phyloP scores from a whole-genome alignment of 2,329 filamentous ascomycete species.

The Apiospora saccharicola region DNA sequence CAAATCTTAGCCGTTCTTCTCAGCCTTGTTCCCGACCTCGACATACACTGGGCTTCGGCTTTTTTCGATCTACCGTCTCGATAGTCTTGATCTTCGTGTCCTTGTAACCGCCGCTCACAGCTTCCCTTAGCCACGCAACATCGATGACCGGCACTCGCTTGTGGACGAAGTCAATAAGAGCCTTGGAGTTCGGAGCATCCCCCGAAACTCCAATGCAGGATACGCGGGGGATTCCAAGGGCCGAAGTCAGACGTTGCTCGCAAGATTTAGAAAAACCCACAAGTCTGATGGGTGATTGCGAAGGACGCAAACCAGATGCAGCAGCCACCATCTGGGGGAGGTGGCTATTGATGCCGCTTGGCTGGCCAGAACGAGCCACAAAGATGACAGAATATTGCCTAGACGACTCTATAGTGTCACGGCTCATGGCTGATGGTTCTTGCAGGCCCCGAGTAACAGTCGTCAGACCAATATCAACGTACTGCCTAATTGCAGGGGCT shows the following conservation, averaged over 20 bases:
- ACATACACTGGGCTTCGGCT: neutral
- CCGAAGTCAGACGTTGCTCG: conserved; percentile 63
- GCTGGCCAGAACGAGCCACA: conserved; percentile 63
- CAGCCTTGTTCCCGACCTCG: neutral
- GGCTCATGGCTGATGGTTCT: conserved; percentile 40
- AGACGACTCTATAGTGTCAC: neutral
- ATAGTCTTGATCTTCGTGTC: conserved; percentile 57
- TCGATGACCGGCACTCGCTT: conserved; percentile 60
- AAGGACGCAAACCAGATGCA: conserved; percentile 53
- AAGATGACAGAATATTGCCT: conserved; percentile 61
- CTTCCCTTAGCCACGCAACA: conserved; percentile 64
- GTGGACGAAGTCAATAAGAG: conserved; percentile 63
- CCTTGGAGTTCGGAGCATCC: conserved; percentile 63
- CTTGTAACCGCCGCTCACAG: conserved; percentile 46
- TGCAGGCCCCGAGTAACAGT: conserved; percentile 68
- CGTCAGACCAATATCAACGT: conserved; percentile 71
- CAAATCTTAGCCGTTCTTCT: neutral
- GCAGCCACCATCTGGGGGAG: conserved; percentile 62
- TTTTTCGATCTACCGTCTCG: conserved; percentile 41
- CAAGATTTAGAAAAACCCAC: conserved; percentile 68
- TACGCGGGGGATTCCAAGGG: conserved; percentile 68
- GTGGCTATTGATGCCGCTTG: conserved; percentile 66
- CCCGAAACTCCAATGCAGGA: conserved; percentile 68
- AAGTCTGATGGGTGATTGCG: conserved; percentile 57
- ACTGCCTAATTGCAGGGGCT: conserved; percentile 60